Conservation (phyloP, 345 rosid species). For the Microcos paniculata region DNA sequence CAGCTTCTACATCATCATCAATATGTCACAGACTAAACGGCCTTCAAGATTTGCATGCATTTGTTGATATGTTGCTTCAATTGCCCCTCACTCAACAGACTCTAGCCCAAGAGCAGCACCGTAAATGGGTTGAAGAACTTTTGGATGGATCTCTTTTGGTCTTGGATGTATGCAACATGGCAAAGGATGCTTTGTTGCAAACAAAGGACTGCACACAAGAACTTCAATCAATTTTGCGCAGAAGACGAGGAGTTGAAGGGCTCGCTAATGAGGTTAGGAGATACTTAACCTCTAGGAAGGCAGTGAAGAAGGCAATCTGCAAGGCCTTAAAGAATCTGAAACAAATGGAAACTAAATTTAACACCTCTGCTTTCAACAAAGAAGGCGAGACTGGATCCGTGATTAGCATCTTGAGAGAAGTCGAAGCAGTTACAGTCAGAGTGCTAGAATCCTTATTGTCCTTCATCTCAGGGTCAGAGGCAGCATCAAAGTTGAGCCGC, state of each 20-base stretch:
- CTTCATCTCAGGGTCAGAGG: constrained; percentile 26
- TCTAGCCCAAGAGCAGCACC: constrained; percentile 28
- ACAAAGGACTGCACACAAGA: constrained; percentile 25
- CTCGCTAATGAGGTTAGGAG: constrained; percentile 6
- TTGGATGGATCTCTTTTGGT: constrained; percentile 39
- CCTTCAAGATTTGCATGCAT: constrained; percentile 36
- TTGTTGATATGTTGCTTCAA: constrained; percentile 30
- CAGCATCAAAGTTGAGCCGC: neutral
- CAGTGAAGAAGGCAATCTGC: constrained; percentile 17
- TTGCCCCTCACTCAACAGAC: constrained; percentile 25
- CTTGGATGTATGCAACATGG: constrained; percentile 30
- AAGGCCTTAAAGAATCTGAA: constrained; percentile 25
- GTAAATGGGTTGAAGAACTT: constrained; percentile 21
- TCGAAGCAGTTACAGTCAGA: constrained; percentile 18
- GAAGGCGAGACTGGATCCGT: constrained; percentile 8
- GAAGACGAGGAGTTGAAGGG: constrained; percentile 23
- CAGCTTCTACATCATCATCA: constrained; percentile 28
- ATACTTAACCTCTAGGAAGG: constrained; percentile 29
- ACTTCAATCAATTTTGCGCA: constrained; percentile 25
- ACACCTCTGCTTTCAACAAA: neutral
- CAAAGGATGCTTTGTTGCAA: constrained; percentile 32
- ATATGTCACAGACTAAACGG: constrained; percentile 15
- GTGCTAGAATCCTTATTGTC: constrained; percentile 29
- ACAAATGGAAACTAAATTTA: constrained; percentile 1
- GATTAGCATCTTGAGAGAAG: constrained; percentile 24